These are phyloP conservation scores for Xylariaceae sp. DNA, from an alignment of 2,329 filamentous ascomycete species.

Conservation along the genomic window DNA sequence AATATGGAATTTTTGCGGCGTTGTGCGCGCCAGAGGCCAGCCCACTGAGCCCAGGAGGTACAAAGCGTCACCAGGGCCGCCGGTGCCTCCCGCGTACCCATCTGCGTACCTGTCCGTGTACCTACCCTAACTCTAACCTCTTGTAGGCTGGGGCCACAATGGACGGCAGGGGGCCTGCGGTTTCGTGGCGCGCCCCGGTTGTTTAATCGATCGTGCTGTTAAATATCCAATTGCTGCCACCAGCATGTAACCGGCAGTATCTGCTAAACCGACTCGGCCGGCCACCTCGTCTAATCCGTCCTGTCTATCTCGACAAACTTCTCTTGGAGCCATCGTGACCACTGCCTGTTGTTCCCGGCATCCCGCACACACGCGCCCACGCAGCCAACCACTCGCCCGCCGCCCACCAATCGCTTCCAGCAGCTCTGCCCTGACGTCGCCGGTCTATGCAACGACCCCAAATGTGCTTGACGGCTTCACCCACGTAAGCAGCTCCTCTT, in stretches of 20 bases:
- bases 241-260: constrained; percentile 27
- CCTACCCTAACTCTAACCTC: neutral
- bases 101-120: neutral
- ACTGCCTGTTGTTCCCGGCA: constrained; percentile 11
- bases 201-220: constrained; percentile 15
- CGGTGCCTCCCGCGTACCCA: neutral
- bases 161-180: neutral
- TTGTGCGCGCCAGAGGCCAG: neutral
- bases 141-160: neutral
- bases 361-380: constrained; percentile 14
- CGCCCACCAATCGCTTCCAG: constrained; percentile 4
- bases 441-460: constrained; percentile 9
- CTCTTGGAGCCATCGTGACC: constrained; percentile 26
- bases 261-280: constrained; percentile 25
- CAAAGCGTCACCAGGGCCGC: neutral
- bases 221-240: constrained; percentile 6
- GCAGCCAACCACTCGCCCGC: neutral
- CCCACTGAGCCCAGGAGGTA: neutral
- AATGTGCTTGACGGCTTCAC: constrained; percentile 17
- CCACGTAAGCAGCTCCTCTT: constrained; percentile 18
- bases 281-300: neutral
- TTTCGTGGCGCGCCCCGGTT: constrained; percentile 17
- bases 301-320: constrained; percentile 29
- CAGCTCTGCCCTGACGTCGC: constrained; percentile 6
- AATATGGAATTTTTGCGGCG: neutral